Base-by-base conservation (phyloP, 78 protist genomes). In the Protostelium mycophagum region DNA sequence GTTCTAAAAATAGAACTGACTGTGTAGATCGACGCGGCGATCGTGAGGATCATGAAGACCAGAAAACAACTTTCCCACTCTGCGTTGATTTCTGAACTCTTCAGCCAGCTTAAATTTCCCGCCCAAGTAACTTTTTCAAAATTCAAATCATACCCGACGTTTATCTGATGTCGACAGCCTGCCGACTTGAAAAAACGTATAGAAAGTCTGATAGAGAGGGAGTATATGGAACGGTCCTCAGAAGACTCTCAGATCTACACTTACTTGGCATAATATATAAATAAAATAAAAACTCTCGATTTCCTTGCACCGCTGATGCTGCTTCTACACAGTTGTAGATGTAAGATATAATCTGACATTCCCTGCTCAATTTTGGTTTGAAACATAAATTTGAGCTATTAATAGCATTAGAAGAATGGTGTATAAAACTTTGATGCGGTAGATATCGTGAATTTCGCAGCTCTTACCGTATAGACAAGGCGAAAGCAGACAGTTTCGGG, bases 11-110 rank as follows among this genome's bases (percentile, higher is more conserved):
- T 25, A 25, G 73, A 51, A 16, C 5, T 51, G 73, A 25, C 31
- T 51, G 73, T 51, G 73, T 51, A 51, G 73, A 87, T 98, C 29
- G 99, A 98, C 85, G 99, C 99, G 0, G 96, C 97, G 0, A 90
- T 98, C 36, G 99, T 98, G 35, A 95, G 99, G 35, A 93, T 97
- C 87, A 98, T 98, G 99, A 98, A 98, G 95, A 87, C 99, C 0
- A 90, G 99, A 38, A 96, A 96, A 31, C 86, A 88, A 35, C 91
- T 98, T 1, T 0, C 90, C 25, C 99, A 98, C 92, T 34, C 85
- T 34, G 89, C 90, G 0, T 94, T 98, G 25, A 87, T 98, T 28
- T 29, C 95, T 0, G 99, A 94, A 85, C 89, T 97, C n/a, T 34
- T 93, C 31, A 23, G 88, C 85, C 96, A 89, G 90, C 95, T 98